Evolutionary conservation across 257 asterid species (phyloP), one percentile per base, ranked within the genome.

Genomic region (Leonotis leonurus): DNA sequence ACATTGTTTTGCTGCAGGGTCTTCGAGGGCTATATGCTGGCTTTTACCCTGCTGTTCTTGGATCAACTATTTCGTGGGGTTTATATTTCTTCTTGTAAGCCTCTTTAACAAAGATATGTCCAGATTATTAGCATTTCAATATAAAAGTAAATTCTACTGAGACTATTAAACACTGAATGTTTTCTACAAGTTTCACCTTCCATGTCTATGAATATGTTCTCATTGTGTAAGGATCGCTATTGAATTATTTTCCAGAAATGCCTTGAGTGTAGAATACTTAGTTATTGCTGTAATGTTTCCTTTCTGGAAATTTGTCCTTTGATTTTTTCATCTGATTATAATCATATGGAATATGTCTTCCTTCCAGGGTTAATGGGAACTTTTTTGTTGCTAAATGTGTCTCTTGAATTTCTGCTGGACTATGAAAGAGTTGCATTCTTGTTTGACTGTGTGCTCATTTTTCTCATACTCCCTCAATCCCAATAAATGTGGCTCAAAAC

Each of bases 41-140:
- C 48, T 89, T 89, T 74, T 93, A 75, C 59, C 97, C 97, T 70
- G 99, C 99, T 46, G 88, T 93, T 82, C 94, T 93, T 68, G 99
- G 99, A 69, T 93, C 99, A 36, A 89, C 97, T 60, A 30, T 93
- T 68, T 93, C 99, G 14, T 89, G 97, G 97, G 94, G 88, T 67
- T 82, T 93, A 71, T 93, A 85, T 74, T 93, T 93, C 81, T 93
- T 74, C 87, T 85, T 93, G 99, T 93, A 82, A 83, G 94, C 78
- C 51, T 40, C 62, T 41, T 7, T 33, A 25, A 46, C 50, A 41
- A 30, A 72, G 59, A 39, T 44, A 0, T 59, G 56, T 64, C 45
- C 55, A 44, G 52, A 54, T 30, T 53, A 26, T 35, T 44, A 13
- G 57, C 50, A 44, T 54, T 43, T 32, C 21, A 46, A 6, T 25